A percentile compares a stretch with the other conserved stretches of the same genome.
These are phyloP conservation scores for Sphagnum tenellum DNA, from an alignment of 225 moss, liverwort and hornwort species.

Conservation along the genomic window DNA sequence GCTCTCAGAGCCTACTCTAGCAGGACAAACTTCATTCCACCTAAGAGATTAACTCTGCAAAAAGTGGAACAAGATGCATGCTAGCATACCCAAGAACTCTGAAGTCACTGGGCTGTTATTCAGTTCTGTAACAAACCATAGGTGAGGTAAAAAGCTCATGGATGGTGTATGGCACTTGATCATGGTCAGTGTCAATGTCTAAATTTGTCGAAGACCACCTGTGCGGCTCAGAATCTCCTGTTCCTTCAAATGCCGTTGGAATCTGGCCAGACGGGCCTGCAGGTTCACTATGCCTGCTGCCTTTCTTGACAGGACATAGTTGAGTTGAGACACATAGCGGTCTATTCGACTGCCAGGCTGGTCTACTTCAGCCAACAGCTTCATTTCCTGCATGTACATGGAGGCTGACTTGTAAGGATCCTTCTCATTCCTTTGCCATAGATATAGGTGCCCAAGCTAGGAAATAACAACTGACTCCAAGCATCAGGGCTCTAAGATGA, in stretches of 20 bases:
- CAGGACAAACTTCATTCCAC: slow-evolving; percentile 1
- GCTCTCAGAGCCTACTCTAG: neutral
- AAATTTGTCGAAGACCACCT: slow-evolving; percentile 74
- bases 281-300: slow-evolving; percentile 94
- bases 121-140: slow-evolving; percentile 11
- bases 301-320: slow-evolving; percentile 93
- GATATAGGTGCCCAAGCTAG: slow-evolving; percentile 33
- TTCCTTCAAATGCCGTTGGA: slow-evolving; percentile 96
- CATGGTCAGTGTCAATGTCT: slow-evolving; percentile 10
- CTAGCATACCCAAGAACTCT: slow-evolving; percentile 11
- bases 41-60: slow-evolving; percentile 8
- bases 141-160: slow-evolving; percentile 15
- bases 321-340: slow-evolving; percentile 92
- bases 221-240: slow-evolving; percentile 96
- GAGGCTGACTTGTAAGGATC: slow-evolving; percentile 34
- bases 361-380: slow-evolving; percentile 96
- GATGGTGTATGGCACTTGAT: slow-evolving; percentile 8
- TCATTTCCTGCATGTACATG: slow-evolving; percentile 91
- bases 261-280: slow-evolving; percentile 90
- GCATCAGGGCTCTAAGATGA: too few relatives aligned
- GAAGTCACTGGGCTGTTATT: slow-evolving; percentile 14
- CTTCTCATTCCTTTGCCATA: slow-evolving; percentile 42
- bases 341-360: slow-evolving; percentile 99
- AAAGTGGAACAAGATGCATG: slow-evolving; percentile 24
- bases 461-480: slow-evolving; percentile 4